Conservation (phyloP, 2,329 filamentous ascomycete genomes). For the Metarhizium brunneum region DNA sequence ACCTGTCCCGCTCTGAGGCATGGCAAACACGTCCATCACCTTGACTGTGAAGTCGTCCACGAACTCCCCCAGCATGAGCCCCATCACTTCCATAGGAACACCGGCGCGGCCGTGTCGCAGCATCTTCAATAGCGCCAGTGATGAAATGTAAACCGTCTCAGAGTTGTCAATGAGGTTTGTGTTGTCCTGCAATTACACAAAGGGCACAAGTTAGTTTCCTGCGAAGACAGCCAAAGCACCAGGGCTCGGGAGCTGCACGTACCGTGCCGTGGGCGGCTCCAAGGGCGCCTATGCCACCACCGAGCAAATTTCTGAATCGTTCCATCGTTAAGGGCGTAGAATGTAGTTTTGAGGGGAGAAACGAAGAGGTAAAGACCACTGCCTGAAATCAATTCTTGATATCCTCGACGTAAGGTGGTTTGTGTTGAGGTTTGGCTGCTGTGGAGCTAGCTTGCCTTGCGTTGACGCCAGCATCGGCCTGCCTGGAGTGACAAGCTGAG, state of each 20-base stretch:
- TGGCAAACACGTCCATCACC: constrained; percentile 97
- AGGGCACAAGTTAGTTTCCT: neutral
- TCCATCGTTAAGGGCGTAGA: constrained; percentile 55
- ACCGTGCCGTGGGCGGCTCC: constrained; percentile 34
- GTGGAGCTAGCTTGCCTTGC: constrained; percentile 4
- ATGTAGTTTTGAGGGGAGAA: neutral
- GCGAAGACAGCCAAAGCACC: neutral
- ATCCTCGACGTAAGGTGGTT: neutral
- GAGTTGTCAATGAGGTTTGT: constrained; percentile 93
- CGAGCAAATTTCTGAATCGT: constrained; percentile 81
- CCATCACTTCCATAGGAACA: constrained; percentile 99
- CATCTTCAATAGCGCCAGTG: constrained; percentile 96
- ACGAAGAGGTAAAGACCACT: neutral
- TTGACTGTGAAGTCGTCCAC: constrained; percentile 98
- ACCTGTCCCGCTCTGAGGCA: constrained; percentile 97
- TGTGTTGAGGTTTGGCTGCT: neutral
- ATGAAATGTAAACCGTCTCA: constrained; percentile 98
- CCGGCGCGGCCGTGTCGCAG: constrained; percentile 92
- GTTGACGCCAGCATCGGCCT: constrained; percentile 9
- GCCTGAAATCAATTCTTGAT: neutral
- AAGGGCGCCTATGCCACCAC: constrained; percentile 57
- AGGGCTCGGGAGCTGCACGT: constrained; percentile 15
- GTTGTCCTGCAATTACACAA: constrained; percentile 59
- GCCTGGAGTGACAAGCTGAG: constrained; percentile 8
- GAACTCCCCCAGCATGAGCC: constrained; percentile 96